These are phyloP conservation scores for Xylaria arbuscula DNA, from an alignment of 2,329 filamentous ascomycete species.

Conservation along the genomic window DNA sequence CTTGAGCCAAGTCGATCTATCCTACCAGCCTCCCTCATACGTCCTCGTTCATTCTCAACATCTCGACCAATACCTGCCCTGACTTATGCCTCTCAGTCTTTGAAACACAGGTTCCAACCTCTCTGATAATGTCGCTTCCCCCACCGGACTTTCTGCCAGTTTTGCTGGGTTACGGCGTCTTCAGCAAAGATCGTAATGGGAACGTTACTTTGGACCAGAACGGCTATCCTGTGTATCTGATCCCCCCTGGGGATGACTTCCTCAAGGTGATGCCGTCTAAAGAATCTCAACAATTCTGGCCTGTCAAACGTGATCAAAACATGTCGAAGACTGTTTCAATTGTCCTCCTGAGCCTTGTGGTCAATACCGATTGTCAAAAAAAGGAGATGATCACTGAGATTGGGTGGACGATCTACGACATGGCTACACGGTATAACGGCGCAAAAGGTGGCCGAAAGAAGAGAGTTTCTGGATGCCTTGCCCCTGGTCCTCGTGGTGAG, in stretches of 20 bases:
- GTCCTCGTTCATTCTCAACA: no score
- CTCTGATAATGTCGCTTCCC: neutral
- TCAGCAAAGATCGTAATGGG: conserved; percentile 10
- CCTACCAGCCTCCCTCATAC: no score
- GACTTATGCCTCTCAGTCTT: no score
- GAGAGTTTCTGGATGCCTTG: conserved; percentile 16
- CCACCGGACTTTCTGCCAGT: conserved; percentile 28
- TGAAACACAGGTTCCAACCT: neutral
- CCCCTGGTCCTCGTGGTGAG: conserved; percentile 29
- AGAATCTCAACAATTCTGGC: conserved; percentile 30
- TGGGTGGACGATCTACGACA: conserved; percentile 35
- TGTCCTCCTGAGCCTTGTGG: conserved; percentile 31
- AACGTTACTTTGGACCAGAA: neutral
- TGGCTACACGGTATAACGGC: conserved; percentile 21
- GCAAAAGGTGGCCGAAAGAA: neutral
- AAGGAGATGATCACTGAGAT: conserved; percentile 26
- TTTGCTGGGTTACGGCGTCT: conserved; percentile 31
- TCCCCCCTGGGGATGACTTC: conserved; percentile 21
- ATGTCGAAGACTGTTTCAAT: conserved; percentile 7
- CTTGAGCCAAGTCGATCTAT: no score
- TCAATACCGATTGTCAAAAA: conserved; percentile 28
- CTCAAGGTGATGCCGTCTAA: conserved; percentile 27
- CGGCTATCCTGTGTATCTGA: conserved; percentile 11
- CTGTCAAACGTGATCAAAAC: neutral
- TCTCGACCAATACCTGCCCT: neutral